Evolutionary conservation across 2,329 filamentous ascomycete species (phyloP).

Genomic region (Escovopsis weberi): DNA sequence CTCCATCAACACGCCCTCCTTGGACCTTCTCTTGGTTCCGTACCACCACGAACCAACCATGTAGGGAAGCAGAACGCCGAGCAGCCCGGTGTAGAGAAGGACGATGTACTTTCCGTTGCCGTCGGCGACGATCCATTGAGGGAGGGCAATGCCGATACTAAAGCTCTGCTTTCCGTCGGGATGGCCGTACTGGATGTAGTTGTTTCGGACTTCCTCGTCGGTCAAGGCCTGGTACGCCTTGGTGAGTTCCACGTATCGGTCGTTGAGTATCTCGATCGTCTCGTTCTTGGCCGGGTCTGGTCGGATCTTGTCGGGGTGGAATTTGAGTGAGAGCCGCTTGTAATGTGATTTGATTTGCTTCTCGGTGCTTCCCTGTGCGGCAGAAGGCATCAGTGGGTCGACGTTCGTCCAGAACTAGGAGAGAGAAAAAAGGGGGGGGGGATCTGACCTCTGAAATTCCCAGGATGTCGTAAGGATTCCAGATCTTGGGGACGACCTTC

Average conservation of each 20-base stretch:
- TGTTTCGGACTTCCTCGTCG: slow-evolving; percentile 92
- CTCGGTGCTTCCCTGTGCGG: slow-evolving; percentile 56
- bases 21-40: slow-evolving; percentile 81
- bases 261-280: slow-evolving; percentile 70
- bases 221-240: slow-evolving; percentile 98
- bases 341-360: slow-evolving; percentile 88
- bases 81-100: slow-evolving; percentile 71
- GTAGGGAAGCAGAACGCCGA: slow-evolving; percentile 84
- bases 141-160: slow-evolving; percentile 92
- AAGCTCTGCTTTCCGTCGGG: slow-evolving; percentile 97
- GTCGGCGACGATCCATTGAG: slow-evolving; percentile 81
- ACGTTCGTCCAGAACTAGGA: neutral
- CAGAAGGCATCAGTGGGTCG: slow-evolving; percentile 2
- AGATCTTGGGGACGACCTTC: slow-evolving; percentile 58
- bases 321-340: slow-evolving; percentile 69
- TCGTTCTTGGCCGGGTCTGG: slow-evolving; percentile 79
- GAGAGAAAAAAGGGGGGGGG: neutral
- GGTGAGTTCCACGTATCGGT: slow-evolving; percentile 83
- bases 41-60: slow-evolving; percentile 98
- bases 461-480: slow-evolving; percentile 94
- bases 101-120: slow-evolving; percentile 94
- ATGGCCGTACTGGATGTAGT: slow-evolving; percentile 90
- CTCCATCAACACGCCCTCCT: slow-evolving; percentile 83
- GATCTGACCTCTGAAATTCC: slow-evolving; percentile 60
- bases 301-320: slow-evolving; percentile 84